Evolutionary conservation across 345 rosid genomes (phyloP).

Genomic region (Eutrema yunnanense): DNA sequence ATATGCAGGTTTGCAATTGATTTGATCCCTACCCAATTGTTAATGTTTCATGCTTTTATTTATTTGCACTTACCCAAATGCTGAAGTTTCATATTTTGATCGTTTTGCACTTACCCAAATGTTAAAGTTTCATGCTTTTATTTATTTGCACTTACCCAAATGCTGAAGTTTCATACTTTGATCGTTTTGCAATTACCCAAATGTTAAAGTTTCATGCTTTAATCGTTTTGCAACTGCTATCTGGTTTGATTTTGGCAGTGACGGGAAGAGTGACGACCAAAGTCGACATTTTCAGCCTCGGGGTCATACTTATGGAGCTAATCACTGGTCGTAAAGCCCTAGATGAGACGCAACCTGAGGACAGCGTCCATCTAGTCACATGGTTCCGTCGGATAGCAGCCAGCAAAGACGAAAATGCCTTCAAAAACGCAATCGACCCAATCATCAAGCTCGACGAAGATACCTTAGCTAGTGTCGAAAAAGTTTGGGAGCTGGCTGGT

Average conservation of each 20-base stretch:
- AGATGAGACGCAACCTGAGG: slow-evolving; percentile 68
- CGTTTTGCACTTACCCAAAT: neutral
- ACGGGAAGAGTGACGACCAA: slow-evolving; percentile 95
- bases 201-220: neutral
- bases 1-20: slow-evolving; percentile 38
- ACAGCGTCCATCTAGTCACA: slow-evolving; percentile 64
- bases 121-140: neutral
- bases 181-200: neutral
- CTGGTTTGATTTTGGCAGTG: slow-evolving; percentile 39
- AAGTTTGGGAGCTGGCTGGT: slow-evolving; percentile 69
- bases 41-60: neutral
- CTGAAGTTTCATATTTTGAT: neutral
- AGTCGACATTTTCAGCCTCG: slow-evolving; percentile 85
- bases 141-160: neutral
- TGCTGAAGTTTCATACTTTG: neutral
- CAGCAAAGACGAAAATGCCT: slow-evolving; percentile 46
- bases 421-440: slow-evolving; percentile 51
- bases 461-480: slow-evolving; percentile 54
- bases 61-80: neutral
- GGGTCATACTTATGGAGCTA: slow-evolving; percentile 85
- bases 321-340: slow-evolving; percentile 76
- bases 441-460: slow-evolving; percentile 45
- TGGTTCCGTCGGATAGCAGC: slow-evolving; percentile 69
- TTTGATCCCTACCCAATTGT: neutral
- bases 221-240: neutral